Evolutionary conservation across 805 yeast genomes (phyloP).

Genomic region (Wickerhamia fluorescens): DNA sequence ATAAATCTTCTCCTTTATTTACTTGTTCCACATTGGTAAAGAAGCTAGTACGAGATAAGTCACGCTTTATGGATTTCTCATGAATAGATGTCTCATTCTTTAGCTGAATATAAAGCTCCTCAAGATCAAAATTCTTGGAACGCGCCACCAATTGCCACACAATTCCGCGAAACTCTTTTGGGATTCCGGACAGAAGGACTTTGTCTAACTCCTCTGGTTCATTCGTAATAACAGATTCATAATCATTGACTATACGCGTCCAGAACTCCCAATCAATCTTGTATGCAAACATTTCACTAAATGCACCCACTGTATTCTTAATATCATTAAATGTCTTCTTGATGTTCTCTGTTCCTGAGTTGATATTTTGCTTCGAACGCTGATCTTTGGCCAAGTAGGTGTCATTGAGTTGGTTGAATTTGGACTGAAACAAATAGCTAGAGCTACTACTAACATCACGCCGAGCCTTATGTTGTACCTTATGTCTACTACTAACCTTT

Average conservation of each 20-base stretch:
- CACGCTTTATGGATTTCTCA: slow-evolving; percentile 74
- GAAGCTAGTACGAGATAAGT: slow-evolving; percentile 79
- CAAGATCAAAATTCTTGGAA: slow-evolving; percentile 60
- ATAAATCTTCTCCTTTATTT: slow-evolving; percentile 58
- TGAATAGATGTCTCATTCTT: slow-evolving; percentile 49
- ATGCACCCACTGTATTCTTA: slow-evolving; percentile 39
- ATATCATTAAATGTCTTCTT: slow-evolving; percentile 41
- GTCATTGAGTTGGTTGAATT: slow-evolving; percentile 49
- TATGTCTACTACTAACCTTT: slow-evolving; percentile 12
- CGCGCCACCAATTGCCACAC: slow-evolving; percentile 87
- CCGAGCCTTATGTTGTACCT: too few relatives aligned
- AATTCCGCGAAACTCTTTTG: slow-evolving; percentile 77
- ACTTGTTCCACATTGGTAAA: slow-evolving; percentile 49
- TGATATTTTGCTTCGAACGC: slow-evolving; percentile 41
- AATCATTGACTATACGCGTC: slow-evolving; percentile 75
- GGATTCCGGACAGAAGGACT: slow-evolving; percentile 72
- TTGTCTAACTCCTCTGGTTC: slow-evolving; percentile 53
- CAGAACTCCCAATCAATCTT: slow-evolving; percentile 79
- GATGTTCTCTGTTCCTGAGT: slow-evolving; percentile 31
- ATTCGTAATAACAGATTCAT: slow-evolving; percentile 55
- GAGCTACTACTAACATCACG: slow-evolving; percentile 7
- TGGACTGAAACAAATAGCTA: slow-evolving; percentile 52
- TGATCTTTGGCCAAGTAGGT: slow-evolving; percentile 44
- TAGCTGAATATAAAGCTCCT: slow-evolving; percentile 49
- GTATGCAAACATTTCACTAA: slow-evolving; percentile 25